Evolutionary conservation across 2,329 filamentous ascomycete species (phyloP).

Genomic region (Paecilomyces formosus): DNA sequence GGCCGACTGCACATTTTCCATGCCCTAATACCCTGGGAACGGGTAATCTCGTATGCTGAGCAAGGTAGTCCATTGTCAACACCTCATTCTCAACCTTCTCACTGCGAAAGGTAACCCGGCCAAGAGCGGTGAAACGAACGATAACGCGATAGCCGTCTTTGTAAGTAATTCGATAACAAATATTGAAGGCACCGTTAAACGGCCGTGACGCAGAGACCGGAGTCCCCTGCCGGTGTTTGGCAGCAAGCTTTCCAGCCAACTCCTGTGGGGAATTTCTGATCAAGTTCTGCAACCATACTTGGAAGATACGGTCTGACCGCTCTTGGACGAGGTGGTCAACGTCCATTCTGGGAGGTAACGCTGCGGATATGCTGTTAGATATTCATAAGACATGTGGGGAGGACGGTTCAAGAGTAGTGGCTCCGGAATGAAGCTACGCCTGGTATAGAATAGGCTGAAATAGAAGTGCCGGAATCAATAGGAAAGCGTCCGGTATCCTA

Average conservation of each 20-base stretch:
- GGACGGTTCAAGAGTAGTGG: not conserved
- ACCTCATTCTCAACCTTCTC: conserved; percentile 24
- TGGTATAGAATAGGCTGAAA: not conserved
- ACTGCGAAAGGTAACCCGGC: conserved; percentile 15
- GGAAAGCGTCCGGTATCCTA: not conserved
- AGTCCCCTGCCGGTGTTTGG: conserved; percentile 11
- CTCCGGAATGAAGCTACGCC: too few species aligned
- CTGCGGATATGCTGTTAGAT: not conserved
- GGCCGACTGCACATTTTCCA: conserved; percentile 14
- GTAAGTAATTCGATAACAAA: conserved; percentile 22
- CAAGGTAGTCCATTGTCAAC: conserved; percentile 17
- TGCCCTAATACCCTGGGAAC: conserved; percentile 14
- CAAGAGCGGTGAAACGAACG: conserved; percentile 21
- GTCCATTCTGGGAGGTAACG: conserved; percentile 9
- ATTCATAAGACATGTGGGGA: not conserved
- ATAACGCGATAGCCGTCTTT: conserved; percentile 15
- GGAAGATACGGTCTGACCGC: conserved; percentile 14
- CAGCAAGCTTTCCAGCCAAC: conserved; percentile 17
- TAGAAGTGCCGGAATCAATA: not conserved
- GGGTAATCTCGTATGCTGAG: conserved; percentile 16
- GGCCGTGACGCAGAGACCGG: conserved; percentile 12
- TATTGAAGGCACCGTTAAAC: conserved; percentile 22
- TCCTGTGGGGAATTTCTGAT: conserved; percentile 14
- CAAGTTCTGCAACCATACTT: conserved; percentile 15
- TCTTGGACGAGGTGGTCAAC: conserved; percentile 17